These are phyloP conservation scores for Phytopythium aichiense DNA, from an alignment of 352 stramenopile genomes.

Conservation along the genomic window DNA sequence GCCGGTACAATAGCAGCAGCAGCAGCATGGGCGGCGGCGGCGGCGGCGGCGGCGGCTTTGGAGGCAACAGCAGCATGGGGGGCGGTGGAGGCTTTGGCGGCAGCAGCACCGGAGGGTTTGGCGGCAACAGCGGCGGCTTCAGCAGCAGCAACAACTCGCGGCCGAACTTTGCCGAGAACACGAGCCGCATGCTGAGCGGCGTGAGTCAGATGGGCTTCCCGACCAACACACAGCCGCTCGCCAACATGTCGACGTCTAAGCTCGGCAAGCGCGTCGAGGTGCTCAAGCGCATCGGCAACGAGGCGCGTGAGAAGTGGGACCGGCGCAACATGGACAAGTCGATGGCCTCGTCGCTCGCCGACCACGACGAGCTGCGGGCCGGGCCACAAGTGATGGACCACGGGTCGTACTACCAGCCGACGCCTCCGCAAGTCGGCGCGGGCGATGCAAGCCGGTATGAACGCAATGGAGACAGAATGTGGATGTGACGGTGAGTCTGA, in stretches of 20 bases:
- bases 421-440: constrained; percentile 50
- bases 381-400: constrained; percentile 61
- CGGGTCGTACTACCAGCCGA: constrained; percentile 64
- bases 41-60: constrained; percentile 18
- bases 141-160: constrained; percentile 15
- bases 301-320: constrained; percentile 80
- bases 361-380: constrained; percentile 79
- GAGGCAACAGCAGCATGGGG: constrained; percentile 13
- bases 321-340: constrained; percentile 89
- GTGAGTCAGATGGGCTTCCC: constrained; percentile 36
- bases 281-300: constrained; percentile 78
- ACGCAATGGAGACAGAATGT: background rate
- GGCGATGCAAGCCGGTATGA: constrained; percentile 71
- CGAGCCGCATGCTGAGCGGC: constrained; percentile 48
- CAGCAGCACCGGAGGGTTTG: constrained; percentile 2
- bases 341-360: constrained; percentile 83
- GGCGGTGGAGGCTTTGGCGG: constrained; percentile 8
- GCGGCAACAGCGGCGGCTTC: constrained; percentile 4
- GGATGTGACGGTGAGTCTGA: background rate
- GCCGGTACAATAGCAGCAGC: constrained; percentile 20
- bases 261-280: constrained; percentile 74
- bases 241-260: constrained; percentile 41
- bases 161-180: constrained; percentile 50
- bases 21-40: background rate
- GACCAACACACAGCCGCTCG: constrained; percentile 43